Evolutionary conservation across 176 grass and related monocot species (phyloP).

Genomic region (Ensete ventricosum): DNA sequence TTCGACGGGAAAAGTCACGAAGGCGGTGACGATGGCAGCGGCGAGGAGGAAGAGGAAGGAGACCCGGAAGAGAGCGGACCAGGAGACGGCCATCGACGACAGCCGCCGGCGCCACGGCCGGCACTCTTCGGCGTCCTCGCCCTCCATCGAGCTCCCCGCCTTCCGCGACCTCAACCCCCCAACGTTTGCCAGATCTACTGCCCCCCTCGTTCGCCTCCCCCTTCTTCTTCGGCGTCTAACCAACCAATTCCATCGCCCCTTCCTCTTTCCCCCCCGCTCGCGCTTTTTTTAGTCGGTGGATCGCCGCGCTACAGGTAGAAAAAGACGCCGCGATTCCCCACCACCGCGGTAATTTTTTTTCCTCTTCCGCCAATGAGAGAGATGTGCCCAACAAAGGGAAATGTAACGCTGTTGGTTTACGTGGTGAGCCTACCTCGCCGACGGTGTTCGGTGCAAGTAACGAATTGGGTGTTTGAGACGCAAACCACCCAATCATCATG

Average conservation of each 20-base stretch:
- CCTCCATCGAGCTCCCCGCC: constrained; percentile 8
- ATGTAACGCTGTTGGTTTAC: no score
- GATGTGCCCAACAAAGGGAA: no score
- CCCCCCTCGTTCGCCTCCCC: neutral
- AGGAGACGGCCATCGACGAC: constrained; percentile 72
- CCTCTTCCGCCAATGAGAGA: constrained; percentile 15
- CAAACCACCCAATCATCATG: no score
- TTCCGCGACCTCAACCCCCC: constrained; percentile 19
- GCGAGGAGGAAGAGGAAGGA: constrained; percentile 57
- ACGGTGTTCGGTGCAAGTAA: constrained; percentile 22
- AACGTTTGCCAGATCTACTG: constrained; percentile 23
- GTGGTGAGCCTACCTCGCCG: neutral
- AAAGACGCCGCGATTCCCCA: neutral
- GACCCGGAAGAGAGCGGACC: constrained; percentile 65
- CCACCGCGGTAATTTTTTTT: neutral
- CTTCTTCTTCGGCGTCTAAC: neutral
- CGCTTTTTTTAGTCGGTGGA: neutral
- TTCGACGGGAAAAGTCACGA: constrained; percentile 80
- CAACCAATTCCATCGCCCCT: neutral
- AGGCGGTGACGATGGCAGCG: constrained; percentile 49
- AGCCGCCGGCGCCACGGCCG: constrained; percentile 22
- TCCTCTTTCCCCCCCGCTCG: neutral
- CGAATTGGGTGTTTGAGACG: no score
- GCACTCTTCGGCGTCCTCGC: constrained; percentile 23
- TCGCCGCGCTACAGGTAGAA: neutral